Percentiles rank a stretch among this genome's conserved stretches.
Conservation (phyloP, 768 basidiomycete genomes). For the Leucogyrophana mollusca region DNA sequence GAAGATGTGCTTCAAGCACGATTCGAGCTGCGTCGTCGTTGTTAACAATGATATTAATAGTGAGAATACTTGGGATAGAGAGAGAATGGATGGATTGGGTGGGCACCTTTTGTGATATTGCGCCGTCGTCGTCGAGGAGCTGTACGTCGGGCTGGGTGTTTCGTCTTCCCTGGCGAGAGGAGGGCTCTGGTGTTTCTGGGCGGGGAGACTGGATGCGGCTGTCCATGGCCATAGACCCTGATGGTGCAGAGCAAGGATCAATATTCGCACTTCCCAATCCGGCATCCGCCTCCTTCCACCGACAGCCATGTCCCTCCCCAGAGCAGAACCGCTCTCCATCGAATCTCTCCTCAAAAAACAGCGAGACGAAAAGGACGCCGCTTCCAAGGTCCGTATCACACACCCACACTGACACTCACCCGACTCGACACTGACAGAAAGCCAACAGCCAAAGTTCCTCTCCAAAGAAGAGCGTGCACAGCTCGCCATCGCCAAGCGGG, state of each 20-base stretch:
- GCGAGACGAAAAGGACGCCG: slow-evolving; percentile 84
- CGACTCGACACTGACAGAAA: neutral
- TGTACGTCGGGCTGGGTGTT: slow-evolving; percentile 49
- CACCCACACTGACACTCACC: neutral
- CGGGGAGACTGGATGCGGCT: slow-evolving; percentile 44
- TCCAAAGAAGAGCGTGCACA: slow-evolving; percentile 89
- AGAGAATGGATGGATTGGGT: neutral
- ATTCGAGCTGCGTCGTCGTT: slow-evolving; percentile 52
- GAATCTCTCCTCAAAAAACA: slow-evolving; percentile 86
- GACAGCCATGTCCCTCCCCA: slow-evolving; percentile 7
- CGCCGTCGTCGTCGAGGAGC: slow-evolving; percentile 71
- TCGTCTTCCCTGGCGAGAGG: slow-evolving; percentile 56
- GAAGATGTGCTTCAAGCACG: slow-evolving; percentile 74
- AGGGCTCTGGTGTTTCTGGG: slow-evolving; percentile 62
- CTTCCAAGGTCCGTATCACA: slow-evolving; percentile 72
- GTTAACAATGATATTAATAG: neutral
- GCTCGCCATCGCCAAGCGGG: slow-evolving; percentile 84
- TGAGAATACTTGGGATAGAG: neutral
- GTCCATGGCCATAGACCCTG: neutral
- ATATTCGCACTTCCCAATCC: neutral
- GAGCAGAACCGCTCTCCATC: slow-evolving; percentile 80
- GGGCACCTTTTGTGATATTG: slow-evolving; percentile 60
- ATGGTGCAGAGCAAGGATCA: neutral
- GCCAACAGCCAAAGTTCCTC: slow-evolving; percentile 95
- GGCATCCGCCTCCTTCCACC: slow-evolving; percentile 4